phyloP scores from a whole-genome alignment of 2,329 filamentous ascomycete species.

The Trichoderma pleuroti region DNA sequence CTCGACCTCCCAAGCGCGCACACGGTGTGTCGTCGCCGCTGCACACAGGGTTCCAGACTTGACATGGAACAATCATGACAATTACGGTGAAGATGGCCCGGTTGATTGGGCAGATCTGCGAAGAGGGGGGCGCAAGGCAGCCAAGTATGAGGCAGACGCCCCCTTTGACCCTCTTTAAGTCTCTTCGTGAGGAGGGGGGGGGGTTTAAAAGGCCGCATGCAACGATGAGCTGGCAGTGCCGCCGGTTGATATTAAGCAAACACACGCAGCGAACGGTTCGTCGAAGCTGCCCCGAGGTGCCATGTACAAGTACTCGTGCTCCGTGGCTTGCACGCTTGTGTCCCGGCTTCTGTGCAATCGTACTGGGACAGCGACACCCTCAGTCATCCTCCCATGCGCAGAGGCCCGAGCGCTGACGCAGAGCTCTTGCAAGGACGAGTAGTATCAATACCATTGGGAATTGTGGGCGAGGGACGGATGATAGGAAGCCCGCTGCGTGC shows the following conservation, averaged over 20 bases:
- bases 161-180: conserved; percentile 17
- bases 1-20: conserved; percentile 5
- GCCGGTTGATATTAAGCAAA: conserved; percentile 40
- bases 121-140: conserved; percentile 15
- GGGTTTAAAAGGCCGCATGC: conserved; percentile 54
- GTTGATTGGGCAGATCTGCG: conserved; percentile 18
- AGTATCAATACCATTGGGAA: background rate
- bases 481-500: conserved; percentile 3
- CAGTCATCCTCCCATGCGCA: conserved; percentile 5
- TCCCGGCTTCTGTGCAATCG: conserved; percentile 1
- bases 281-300: background rate
- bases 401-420: conserved; percentile 6
- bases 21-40: conserved; percentile 5
- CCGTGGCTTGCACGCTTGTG: conserved; percentile 4
- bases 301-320: conserved; percentile 2
- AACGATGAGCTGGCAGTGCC: conserved; percentile 75
- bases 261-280: conserved; percentile 15
- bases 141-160: conserved; percentile 16
- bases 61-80: conserved; percentile 15
- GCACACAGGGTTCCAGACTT: conserved; percentile 18
- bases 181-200: conserved; percentile 6
- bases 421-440: background rate
- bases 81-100: conserved; percentile 19
- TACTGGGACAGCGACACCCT: conserved; percentile 5
- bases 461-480: conserved; percentile 4